Percentiles rank a stretch among this genome's conserved stretches.
phyloP scores from a whole-genome alignment of 2,329 filamentous ascomycete species.

The Aspergillus tamarii region DNA sequence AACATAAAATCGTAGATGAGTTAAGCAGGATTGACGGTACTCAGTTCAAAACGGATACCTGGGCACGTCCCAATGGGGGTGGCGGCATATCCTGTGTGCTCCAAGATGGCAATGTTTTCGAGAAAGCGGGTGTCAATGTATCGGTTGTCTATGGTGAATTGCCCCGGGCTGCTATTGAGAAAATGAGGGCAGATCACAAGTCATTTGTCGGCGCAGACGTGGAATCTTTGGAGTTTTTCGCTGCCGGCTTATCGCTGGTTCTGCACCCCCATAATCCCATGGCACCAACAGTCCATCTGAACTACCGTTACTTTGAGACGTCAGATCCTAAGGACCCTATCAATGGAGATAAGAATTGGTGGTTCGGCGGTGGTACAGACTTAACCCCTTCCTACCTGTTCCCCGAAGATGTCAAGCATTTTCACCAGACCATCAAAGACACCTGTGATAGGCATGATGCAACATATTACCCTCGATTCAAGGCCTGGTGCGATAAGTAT shows the following conservation, averaged over 20 bases:
- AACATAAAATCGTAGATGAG: slow-evolving; percentile 81
- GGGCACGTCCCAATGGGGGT: slow-evolving; percentile 84
- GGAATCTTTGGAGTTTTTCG: slow-evolving; percentile 91
- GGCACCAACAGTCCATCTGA: slow-evolving; percentile 95
- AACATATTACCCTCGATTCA: slow-evolving; percentile 90
- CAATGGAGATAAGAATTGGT: slow-evolving; percentile 74
- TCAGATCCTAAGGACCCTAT: slow-evolving; percentile 78
- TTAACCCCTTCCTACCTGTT: slow-evolving; percentile 92
- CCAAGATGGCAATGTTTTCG: slow-evolving; percentile 95
- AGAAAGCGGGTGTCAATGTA: slow-evolving; percentile 95
- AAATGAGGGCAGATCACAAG: slow-evolving; percentile 95
- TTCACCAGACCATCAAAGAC: slow-evolving; percentile 90
- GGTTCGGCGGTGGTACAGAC: slow-evolving; percentile 96
- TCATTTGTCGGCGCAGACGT: slow-evolving; percentile 75
- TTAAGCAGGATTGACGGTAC: slow-evolving; percentile 83
- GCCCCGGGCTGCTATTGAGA: slow-evolving; percentile 81
- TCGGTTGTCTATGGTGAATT: slow-evolving; percentile 92
- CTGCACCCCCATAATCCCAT: slow-evolving; percentile 93
- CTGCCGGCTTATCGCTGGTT: slow-evolving; percentile 88
- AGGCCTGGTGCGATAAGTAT: slow-evolving; percentile 98
- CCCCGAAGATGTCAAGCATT: slow-evolving; percentile 95
- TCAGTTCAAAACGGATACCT: slow-evolving; percentile 81
- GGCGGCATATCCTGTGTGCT: slow-evolving; percentile 93
- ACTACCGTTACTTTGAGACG: slow-evolving; percentile 99
- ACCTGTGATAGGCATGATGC: slow-evolving; percentile 93